Evolutionary conservation across 2,329 filamentous ascomycete species (phyloP), one percentile per base, ranked within the genome.

Genomic region (Aspergillus sp.): DNA sequence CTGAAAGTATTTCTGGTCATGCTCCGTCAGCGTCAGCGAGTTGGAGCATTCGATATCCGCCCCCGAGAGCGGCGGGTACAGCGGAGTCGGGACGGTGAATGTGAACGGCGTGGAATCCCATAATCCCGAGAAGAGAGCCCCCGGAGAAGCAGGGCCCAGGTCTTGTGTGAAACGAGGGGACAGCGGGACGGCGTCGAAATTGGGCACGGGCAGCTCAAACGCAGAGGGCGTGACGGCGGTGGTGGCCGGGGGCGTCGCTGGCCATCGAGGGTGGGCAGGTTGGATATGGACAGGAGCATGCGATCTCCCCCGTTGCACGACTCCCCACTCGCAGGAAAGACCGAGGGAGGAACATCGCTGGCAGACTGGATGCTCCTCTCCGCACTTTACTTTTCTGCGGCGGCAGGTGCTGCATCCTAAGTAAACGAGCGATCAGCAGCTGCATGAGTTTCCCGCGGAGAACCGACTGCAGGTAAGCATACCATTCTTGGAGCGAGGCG

Each of bases 401-500:
- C 70, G 69, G 60, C 73, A 76, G 54, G 73, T 76, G 56, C 68
- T 71, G 66, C 73, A 76, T 59, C 73, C 73, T 76, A 56, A 19
- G 45, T 7, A 48, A 44, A 23, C 31, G 21, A 51, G 9, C 27
- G 49, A 39, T 51, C 48, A 59, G 52, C 40, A 58, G 54, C 37
- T 33, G 49, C n/a, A 44, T 46, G 49, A 43, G 43, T 37, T 49
- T 57, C 52, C 61, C 58, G 58, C 54, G 54, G 48, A 46, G 45
- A 46, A 53, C 14, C 40, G 9, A 6, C 17, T 40, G 40, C 55
- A 51, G 40, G 21, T 27, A 8, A 27, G 27, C 27, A 31, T 63
- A 76, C 73, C 73, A 64, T 70, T 75, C 64, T 74, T 76, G 21
- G 73, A 76, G 64, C 73, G 70, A 64, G 73, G 72, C 61, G 70